Base-by-base conservation (phyloP, 2,329 filamentous ascomycete genomes). In the Sclerotinia sclerotiorum region DNA sequence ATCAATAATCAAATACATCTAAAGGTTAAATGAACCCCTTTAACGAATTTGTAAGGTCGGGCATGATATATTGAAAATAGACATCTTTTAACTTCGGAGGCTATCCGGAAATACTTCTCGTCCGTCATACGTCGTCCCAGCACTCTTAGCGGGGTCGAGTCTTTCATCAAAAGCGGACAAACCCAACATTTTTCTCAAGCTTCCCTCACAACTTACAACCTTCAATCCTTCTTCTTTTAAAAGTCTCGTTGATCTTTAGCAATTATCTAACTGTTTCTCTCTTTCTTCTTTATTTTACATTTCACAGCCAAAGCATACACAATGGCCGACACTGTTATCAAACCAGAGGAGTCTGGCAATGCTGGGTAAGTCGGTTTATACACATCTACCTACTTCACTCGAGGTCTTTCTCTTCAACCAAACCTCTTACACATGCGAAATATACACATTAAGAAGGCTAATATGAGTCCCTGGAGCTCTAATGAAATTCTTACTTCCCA, bases 301-400 rank as follows among this genome's bases (percentile, higher is more conserved):
- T 19, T 48, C 65, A 44, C 10, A 67, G 17, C 13, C 42, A 24
- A 67, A 2, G 44, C 54, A 27, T 54, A 35, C 35, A 55, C 55
- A 66, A 85, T 86, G 84, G 77, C 84, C 68, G 82, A 82, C 78
- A 83, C 82, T 55, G 78, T 85, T 75, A 80, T 84, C 73, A 81
- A 82, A 71, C 76, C 79, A 69, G 82, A 84, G 70, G 82, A 84
- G 72, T 77, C 79, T 71, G 79, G 81, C 68, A 81, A 80, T 78
- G 82, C 82, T 79, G 83, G 82, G 84, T 85, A 77, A 81, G 84
- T 84, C 64, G 69, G 56, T 69, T 62, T 48, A 44, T 64, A 70
- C 65, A n/a, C 15, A 19, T 54, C 51, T 29, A 62, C 73, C 69
- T 75, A 76, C 75, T 75, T 76, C 72, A 76, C 75, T 68, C 35